These are phyloP conservation scores for Nyctanthes arbortristis DNA, from an alignment of 257 asterid genomes.

Conservation along the genomic window DNA sequence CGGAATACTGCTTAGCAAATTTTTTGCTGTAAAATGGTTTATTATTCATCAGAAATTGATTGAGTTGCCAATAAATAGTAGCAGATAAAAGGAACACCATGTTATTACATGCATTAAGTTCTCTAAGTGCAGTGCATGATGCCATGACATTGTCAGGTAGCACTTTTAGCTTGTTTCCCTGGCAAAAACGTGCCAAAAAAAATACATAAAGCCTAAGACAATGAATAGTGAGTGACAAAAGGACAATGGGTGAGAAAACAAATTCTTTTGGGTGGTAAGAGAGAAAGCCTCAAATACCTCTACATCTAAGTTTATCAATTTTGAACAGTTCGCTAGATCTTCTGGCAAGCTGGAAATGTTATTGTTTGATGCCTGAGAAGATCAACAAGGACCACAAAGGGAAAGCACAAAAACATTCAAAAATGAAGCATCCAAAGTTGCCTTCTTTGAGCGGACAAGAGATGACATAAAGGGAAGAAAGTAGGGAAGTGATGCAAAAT, in stretches of 20 bases:
- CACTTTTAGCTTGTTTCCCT: conserved; percentile 83
- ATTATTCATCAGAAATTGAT: conserved; percentile 28
- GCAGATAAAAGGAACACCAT: conserved; percentile 21
- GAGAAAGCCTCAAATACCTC: conserved; percentile 54
- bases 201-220: conserved; percentile 15
- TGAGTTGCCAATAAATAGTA: conserved; percentile 21
- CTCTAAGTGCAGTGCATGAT: conserved; percentile 79
- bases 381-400: conserved; percentile 26
- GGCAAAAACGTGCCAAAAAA: conserved; percentile 30
- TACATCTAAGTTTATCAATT: conserved; percentile 67
- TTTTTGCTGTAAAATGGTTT: conserved; percentile 61
- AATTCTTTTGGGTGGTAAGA: conserved; percentile 18
- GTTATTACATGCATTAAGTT: conserved; percentile 84
- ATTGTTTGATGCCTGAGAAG: conserved; percentile 85
- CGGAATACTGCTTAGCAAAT: conserved; percentile 64
- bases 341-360: conserved; percentile 81
- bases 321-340: conserved; percentile 78
- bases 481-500: too few species aligned
- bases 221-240: conserved; percentile 9
- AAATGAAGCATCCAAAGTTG: background rate
- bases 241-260: conserved; percentile 10
- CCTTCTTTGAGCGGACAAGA: background rate
- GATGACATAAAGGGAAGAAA: background rate
- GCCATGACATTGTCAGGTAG: conserved; percentile 64
- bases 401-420: conserved; percentile 11